A percentile compares a stretch with the other conserved stretches of the same genome.
Evolutionary conservation across 306 rosid genomes (phyloP).

Genomic region (Fragaria ananassa): DNA sequence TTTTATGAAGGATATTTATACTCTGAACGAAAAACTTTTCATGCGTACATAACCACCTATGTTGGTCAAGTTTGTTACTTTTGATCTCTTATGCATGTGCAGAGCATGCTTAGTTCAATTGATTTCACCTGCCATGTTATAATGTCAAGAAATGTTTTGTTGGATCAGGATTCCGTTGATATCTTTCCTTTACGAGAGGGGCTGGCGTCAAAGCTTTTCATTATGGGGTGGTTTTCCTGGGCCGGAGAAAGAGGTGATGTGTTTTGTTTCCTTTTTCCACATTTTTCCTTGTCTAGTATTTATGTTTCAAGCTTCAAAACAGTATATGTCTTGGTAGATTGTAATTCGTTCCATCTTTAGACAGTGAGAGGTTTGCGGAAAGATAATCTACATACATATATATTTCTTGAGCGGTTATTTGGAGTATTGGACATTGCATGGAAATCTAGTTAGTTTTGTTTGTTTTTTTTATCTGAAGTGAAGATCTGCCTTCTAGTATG

Average conservation of each 20-base stretch:
- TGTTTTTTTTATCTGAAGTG: not conserved
- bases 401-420: not conserved
- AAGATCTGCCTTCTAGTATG: not conserved
- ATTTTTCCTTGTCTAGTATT: not conserved
- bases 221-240: slow-evolving; percentile 80
- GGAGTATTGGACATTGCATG: not conserved
- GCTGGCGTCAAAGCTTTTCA: slow-evolving; percentile 90
- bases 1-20: not conserved
- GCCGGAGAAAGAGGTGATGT: slow-evolving; percentile 82
- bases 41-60: no score
- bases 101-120: not conserved
- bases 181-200: slow-evolving; percentile 88
- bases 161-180: slow-evolving; percentile 69
- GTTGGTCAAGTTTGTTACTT: not conserved
- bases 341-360: not conserved
- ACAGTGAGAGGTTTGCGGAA: not conserved
- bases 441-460: not conserved
- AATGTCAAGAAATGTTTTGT: slow-evolving; percentile 22
- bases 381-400: not conserved
- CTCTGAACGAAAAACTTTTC: not conserved
- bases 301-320: not conserved
- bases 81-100: not conserved
- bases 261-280: not conserved
- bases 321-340: not conserved
- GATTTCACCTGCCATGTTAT: not conserved